phyloP scores from a whole-genome alignment of 2,329 filamentous ascomycete genomes.

The Fusarium euwallaceae region DNA sequence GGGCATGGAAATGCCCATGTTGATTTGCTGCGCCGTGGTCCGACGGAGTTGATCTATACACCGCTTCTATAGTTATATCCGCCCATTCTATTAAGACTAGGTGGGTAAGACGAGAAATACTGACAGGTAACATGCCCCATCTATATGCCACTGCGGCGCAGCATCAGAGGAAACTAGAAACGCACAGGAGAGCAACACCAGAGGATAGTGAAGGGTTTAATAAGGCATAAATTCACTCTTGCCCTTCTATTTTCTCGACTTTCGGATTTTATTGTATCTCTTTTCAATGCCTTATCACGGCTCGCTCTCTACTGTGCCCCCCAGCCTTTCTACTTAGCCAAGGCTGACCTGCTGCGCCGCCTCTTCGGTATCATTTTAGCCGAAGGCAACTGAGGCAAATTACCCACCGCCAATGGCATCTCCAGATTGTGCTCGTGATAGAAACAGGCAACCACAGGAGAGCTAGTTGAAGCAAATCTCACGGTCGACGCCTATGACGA shows the following conservation, averaged over 20 bases:
- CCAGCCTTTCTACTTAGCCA: background rate
- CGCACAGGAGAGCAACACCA: background rate
- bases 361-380: background rate
- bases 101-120: background rate
- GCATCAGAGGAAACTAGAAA: background rate
- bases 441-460: too few species aligned
- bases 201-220: background rate
- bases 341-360: background rate
- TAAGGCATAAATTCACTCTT: background rate
- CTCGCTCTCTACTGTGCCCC: background rate
- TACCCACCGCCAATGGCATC: too few species aligned
- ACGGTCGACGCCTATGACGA: too few species aligned
- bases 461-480: too few species aligned
- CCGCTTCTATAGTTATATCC: background rate
- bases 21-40: background rate
- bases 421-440: too few species aligned
- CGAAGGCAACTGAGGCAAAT: background rate
- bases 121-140: background rate
- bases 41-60: background rate
- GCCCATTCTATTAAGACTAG: background rate
- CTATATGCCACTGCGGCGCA: background rate
- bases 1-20: background rate
- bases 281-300: background rate
- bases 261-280: background rate
- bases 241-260: background rate